Evolutionary conservation across 2,329 filamentous ascomycete species (phyloP), one percentile per base, ranked within the genome.

Genomic region (Diplodia mutila): DNA sequence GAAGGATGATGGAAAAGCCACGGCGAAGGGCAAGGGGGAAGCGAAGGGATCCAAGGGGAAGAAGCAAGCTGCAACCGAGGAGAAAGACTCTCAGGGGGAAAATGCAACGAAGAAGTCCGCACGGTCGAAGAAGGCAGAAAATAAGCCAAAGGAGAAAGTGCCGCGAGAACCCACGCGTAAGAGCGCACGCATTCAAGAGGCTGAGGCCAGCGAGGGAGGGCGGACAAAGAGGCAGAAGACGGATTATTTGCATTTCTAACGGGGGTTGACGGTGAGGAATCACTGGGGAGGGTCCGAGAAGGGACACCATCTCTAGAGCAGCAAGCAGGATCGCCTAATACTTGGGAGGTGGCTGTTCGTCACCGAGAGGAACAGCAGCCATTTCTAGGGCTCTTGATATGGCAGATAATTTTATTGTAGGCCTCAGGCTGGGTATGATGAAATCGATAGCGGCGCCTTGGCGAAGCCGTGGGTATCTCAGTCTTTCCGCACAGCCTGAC

Each of bases 121-220:
- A n/a, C 54, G 25, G 12, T 34, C 21, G 32, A 69, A 49, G 59
- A 64, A 48, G 48, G 48, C 6, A 32, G 29, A 52, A 4, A 18
- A 55, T 25, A 57, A 57, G 37, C 14, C 63, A 1, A 39, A 29
- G 51, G 42, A 66, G 29, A 57, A 63, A 29, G 48, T 21, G 18
- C 39, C 61, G 18, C 48, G 49, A 8, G 69, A 72, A 65, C 72
- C 70, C 2, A 70, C 69, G 61, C 64, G 71, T 46, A 75, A 67
- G 65, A 75, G 70, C 61, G 64, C 69, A 21, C 70, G 72, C 54
- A 65, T 71, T 27, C 42, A 34, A n/a, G 21, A 46, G n/a, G 29
- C 53, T 6, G 57, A 61, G n/a, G 27, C 9, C 42, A 23, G 23
- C 7, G 53, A n/a, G n/a, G n/a, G 53, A n/a, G 53, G 42, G 14